These are phyloP conservation scores for Aureobasidium sp. DNA, from an alignment of 2,329 filamentous ascomycete genomes.

Conservation along the genomic window DNA sequence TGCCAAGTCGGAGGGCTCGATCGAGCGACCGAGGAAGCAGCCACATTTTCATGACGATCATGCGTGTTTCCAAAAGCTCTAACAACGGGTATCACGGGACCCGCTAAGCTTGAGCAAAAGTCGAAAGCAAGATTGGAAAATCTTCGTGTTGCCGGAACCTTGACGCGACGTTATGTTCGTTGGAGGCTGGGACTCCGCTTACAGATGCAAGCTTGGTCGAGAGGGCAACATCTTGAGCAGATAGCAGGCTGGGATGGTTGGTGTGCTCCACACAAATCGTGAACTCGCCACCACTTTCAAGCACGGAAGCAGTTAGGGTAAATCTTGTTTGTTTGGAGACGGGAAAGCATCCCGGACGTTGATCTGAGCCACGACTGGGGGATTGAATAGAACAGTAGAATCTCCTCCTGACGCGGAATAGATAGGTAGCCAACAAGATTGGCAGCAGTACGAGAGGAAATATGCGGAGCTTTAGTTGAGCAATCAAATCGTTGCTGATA, in stretches of 20 bases:
- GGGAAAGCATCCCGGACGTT: conserved; percentile 10
- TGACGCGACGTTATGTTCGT: background rate
- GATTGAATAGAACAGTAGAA: background rate
- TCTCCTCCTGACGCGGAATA: background rate
- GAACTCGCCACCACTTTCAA: conserved; percentile 3
- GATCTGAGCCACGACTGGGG: conserved; percentile 7
- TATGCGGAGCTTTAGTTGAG: background rate
- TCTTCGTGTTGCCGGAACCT: background rate
- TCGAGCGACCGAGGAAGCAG: conserved; percentile 6
- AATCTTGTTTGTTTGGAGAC: conserved; percentile 12
- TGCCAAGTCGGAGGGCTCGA: conserved; percentile 6
- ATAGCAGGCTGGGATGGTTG: conserved; percentile 7
- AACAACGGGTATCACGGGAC: conserved; percentile 14
- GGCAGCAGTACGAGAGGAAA: background rate
- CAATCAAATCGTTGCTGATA: conserved; percentile 13
- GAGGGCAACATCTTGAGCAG: background rate
- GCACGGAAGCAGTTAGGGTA: background rate
- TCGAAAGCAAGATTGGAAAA: background rate
- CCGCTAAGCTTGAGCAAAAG: conserved; percentile 3
- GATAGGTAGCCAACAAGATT: background rate
- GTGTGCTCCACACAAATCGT: conserved; percentile 5
- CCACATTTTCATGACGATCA: conserved; percentile 11
- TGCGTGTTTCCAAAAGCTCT: conserved; percentile 2
- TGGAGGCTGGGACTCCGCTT: background rate
- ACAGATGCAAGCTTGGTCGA: background rate